These are phyloP conservation scores for Termitomyces sp. DNA, from an alignment of 768 basidiomycete genomes.

Conservation along the genomic window DNA sequence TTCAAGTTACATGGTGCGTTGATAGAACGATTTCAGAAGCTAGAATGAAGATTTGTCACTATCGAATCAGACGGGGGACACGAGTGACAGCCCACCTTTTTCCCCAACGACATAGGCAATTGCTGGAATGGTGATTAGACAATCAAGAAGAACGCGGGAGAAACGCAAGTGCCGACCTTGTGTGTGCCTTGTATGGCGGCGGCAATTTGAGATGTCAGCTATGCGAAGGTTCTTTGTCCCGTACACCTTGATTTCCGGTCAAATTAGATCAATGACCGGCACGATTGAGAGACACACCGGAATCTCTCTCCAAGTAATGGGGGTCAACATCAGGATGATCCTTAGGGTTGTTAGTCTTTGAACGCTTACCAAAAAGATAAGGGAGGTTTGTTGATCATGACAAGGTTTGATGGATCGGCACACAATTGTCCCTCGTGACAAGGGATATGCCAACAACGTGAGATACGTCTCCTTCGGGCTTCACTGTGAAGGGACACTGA, in stretches of 20 bases:
- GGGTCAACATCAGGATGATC: conserved; percentile 34
- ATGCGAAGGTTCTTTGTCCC: conserved; percentile 53
- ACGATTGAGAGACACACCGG: conserved; percentile 21
- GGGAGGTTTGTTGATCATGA: neutral
- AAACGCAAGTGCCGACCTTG: conserved; percentile 26
- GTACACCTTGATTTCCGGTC: conserved; percentile 44
- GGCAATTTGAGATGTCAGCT: conserved; percentile 46
- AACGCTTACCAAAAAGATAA: conserved; percentile 17
- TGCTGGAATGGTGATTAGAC: conserved; percentile 20
- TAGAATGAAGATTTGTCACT: neutral
- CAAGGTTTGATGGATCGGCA: conserved; percentile 7
- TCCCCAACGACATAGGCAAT: conserved; percentile 42
- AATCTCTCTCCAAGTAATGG: conserved; percentile 34
- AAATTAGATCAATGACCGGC: neutral
- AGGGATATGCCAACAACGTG: conserved; percentile 31
- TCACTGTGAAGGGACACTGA: conserved; percentile 14
- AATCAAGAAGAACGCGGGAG: neutral
- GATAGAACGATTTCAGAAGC: conserved; percentile 4
- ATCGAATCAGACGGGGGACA: neutral
- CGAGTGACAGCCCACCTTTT: conserved; percentile 25
- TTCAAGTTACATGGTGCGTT: neutral
- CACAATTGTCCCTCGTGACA: conserved; percentile 46
- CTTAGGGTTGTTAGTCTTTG: conserved; percentile 24
- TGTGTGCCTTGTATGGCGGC: too few relatives aligned
- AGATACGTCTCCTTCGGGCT: conserved; percentile 34